Evolutionary conservation across 2,329 filamentous ascomycete genomes (phyloP).

Genomic region (Colletotrichum salicis): DNA sequence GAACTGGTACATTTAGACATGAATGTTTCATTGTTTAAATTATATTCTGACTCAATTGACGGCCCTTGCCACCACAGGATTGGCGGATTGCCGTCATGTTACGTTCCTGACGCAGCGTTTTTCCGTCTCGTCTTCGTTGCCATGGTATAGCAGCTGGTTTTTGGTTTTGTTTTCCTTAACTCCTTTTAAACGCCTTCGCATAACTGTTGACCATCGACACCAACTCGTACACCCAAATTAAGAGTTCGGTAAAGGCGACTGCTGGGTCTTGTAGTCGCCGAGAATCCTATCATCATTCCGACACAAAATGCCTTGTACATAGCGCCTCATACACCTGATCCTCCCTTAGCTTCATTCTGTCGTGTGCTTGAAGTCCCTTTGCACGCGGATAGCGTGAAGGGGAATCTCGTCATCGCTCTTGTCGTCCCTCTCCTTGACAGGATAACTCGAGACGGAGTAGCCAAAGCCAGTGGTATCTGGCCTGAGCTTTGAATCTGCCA

Average conservation of each 20-base stretch:
- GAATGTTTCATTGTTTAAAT: no score
- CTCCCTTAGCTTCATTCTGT: neutral
- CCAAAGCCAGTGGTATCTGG: constrained; percentile 44
- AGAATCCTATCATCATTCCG: no score
- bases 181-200: neutral
- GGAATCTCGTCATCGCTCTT: constrained; percentile 50
- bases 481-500: constrained; percentile 41
- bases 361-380: constrained; percentile 48
- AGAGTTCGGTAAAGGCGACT: neutral
- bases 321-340: neutral
- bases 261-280: neutral
- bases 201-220: neutral
- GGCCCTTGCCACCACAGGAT: neutral
- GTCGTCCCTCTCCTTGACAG: constrained; percentile 40
- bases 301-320: no score
- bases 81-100: neutral
- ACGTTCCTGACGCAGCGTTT: neutral
- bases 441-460: constrained; percentile 46
- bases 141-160: no score
- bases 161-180: neutral
- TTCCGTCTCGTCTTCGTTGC: neutral
- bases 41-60: no score
- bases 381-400: constrained; percentile 51
- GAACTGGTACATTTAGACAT: no score
- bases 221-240: neutral